phyloP scores from a whole-genome alignment of 352 stramenopile genomes.

The Pythium graminicola region DNA sequence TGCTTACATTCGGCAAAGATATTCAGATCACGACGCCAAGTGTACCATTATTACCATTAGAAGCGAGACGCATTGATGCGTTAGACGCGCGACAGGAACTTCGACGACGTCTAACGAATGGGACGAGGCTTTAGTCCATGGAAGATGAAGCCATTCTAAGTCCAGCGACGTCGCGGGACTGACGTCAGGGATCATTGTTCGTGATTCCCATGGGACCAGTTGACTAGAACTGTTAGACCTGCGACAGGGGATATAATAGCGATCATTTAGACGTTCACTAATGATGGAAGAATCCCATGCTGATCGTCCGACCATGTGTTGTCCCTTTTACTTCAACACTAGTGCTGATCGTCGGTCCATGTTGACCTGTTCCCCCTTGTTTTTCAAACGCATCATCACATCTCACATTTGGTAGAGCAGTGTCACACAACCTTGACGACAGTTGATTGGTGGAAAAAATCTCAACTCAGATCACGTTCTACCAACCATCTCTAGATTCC shows the following conservation, averaged over 20 bases:
- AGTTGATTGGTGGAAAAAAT: conserved; percentile 5
- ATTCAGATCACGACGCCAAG: conserved; percentile 55
- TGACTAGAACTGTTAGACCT: not conserved
- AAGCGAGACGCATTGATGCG: conserved; percentile 52
- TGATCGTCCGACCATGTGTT: no score
- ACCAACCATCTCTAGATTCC: conserved; percentile 16
- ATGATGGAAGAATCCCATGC: no score
- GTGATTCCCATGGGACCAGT: not conserved
- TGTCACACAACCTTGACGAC: conserved; percentile 8
- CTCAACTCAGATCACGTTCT: conserved; percentile 10
- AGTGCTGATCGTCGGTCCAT: not conserved
- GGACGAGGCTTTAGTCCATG: not conserved
- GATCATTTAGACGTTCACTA: no score
- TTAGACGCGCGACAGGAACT: conserved; percentile 46
- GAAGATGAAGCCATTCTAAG: conserved; percentile 1
- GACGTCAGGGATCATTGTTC: not conserved
- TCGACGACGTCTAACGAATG: conserved; percentile 20
- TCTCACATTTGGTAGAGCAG: not conserved
- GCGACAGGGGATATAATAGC: no score
- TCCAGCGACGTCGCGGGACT: not conserved
- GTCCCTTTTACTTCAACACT: no score
- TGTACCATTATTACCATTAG: conserved; percentile 41
- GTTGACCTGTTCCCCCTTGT: not conserved
- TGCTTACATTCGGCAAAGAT: conserved; percentile 62
- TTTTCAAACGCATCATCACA: not conserved